A percentile compares a stretch with the other conserved stretches of the same genome.
phyloP scores from a whole-genome alignment of 177 flowering plant genomes.

The Vitis hybrid region DNA sequence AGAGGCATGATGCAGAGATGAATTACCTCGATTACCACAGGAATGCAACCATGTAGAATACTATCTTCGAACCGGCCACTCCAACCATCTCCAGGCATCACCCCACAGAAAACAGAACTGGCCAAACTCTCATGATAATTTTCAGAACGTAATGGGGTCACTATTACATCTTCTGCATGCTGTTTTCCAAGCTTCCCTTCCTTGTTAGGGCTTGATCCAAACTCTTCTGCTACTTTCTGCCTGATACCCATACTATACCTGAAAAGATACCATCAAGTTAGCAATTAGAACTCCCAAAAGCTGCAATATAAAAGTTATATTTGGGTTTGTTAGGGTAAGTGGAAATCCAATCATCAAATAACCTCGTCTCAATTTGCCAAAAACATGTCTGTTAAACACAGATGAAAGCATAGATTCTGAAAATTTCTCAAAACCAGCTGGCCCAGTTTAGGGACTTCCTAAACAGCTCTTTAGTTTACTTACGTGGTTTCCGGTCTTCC shows the following conservation, averaged over 20 bases:
- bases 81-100: conserved; percentile 99
- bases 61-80: conserved; percentile 99
- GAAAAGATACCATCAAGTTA: not conserved
- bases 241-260: conserved; percentile 99
- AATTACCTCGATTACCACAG: conserved; percentile 92
- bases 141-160: conserved; percentile 66
- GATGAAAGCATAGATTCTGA: not conserved
- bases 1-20: conserved; percentile 3
- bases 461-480: conserved; percentile 26
- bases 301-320: not conserved
- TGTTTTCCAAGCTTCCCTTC: conserved; percentile 91
- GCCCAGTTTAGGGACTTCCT: not conserved
- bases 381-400: not conserved
- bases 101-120: conserved; percentile 88
- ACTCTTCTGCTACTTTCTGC: conserved; percentile 90
- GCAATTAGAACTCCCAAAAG: not conserved
- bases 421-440: not conserved
- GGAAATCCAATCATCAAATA: not conserved
- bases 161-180: conserved; percentile 75
- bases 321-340: not conserved
- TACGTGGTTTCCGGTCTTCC: conserved; percentile 95
- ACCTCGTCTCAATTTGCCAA: not conserved
- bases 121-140: conserved; percentile 66
- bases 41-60: conserved; percentile 91
- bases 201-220: conserved; percentile 85